Conservation (phyloP, 2,329 filamentous ascomycete species). For the Aureobasidium pullulans region DNA sequence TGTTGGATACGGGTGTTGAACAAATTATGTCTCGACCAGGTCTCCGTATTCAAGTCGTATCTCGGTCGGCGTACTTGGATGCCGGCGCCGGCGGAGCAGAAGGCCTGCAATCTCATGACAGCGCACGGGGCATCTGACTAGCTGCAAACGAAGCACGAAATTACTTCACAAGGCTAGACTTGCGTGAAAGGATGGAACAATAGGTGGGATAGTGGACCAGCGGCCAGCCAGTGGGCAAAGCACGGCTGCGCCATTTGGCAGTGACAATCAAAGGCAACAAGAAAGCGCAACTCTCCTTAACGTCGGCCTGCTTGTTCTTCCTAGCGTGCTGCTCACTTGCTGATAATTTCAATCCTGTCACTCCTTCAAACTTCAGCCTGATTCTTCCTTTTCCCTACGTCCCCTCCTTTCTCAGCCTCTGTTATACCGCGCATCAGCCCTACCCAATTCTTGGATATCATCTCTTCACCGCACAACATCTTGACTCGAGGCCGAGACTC, state of each 20-base stretch:
- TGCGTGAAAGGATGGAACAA: not conserved
- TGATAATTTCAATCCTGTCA: slow-evolving; percentile 1
- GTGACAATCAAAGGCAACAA: not conserved
- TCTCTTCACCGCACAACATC: not conserved
- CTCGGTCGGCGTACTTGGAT: not conserved
- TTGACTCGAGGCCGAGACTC: not conserved
- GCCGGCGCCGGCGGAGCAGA: not conserved
- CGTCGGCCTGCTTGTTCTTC: not conserved
- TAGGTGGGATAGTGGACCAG: not conserved
- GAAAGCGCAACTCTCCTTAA: slow-evolving; percentile 10
- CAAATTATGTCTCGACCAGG: not conserved
- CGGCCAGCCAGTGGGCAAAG: not conserved
- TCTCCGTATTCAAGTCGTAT: not conserved
- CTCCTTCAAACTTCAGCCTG: slow-evolving; percentile 4
- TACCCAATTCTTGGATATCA: not conserved
- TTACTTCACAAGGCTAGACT: not conserved
- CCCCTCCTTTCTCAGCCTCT: not conserved
- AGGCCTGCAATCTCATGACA: not conserved
- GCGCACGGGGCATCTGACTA: not conserved
- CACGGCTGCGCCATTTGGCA: not conserved
- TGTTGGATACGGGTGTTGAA: no score
- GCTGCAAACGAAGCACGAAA: not conserved
- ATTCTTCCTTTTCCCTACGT: not conserved
- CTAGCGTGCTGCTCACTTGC: not conserved
- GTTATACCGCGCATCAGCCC: not conserved